These are phyloP conservation scores for Xylaria sp. DNA, from an alignment of 2,329 filamentous ascomycete genomes.

Conservation along the genomic window DNA sequence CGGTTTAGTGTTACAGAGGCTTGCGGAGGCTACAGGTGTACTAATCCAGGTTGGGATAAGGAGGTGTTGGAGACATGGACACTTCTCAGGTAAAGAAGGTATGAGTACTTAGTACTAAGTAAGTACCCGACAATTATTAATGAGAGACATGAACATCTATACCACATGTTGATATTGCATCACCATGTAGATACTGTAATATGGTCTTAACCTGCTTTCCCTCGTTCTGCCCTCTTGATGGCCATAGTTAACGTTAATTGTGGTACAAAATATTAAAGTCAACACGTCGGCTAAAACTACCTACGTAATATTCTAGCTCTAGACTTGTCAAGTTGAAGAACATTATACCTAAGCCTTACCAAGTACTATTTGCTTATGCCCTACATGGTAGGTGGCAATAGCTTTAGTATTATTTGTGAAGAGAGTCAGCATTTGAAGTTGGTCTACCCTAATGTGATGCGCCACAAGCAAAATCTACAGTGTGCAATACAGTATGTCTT, in stretches of 20 bases:
- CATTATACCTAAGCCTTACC: no score
- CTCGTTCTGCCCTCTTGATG: background rate
- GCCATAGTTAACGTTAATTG: no score
- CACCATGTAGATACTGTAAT: background rate
- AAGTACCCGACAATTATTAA: background rate
- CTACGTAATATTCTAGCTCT: no score
- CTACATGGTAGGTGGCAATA: no score
- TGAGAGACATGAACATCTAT: background rate
- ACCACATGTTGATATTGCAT: background rate
- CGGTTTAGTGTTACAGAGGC: background rate
- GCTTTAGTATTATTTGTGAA: no score
- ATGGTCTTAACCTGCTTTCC: background rate
- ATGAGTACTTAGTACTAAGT: no score
- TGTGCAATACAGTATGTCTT: constrained; percentile 2
- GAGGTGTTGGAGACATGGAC: background rate
- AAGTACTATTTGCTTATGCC: no score
- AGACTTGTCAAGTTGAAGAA: no score
- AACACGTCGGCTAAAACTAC: no score
- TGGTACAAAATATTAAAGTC: no score
- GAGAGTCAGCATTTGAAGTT: no score
- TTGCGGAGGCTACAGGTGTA: background rate
- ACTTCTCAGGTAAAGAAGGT: background rate
- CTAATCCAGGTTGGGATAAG: constrained; percentile 2
- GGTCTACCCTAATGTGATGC: background rate
- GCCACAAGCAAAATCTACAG: background rate